Conservation (phyloP, 2,329 filamentous ascomycete species). For the Endocalyx cinctus region DNA sequence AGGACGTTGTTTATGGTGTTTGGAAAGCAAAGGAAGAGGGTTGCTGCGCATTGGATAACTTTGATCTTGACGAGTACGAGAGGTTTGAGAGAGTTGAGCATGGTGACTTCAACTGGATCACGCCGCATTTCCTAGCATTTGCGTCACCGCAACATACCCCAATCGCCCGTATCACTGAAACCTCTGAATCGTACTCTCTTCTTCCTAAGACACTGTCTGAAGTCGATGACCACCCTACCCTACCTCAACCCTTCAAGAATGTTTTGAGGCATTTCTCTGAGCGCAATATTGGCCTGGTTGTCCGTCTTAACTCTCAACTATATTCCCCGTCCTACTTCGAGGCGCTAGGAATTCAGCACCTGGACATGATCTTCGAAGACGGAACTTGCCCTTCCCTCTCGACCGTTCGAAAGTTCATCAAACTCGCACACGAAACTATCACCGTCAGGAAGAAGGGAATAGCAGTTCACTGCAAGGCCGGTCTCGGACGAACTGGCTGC, state of each 20-base stretch:
- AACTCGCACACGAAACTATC: slow-evolving; percentile 91
- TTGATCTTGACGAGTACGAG: slow-evolving; percentile 96
- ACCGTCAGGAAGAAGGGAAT: slow-evolving; percentile 87
- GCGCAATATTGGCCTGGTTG: slow-evolving; percentile 85
- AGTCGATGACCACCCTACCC: slow-evolving; percentile 62
- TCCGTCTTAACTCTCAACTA: slow-evolving; percentile 89
- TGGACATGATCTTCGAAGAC: slow-evolving; percentile 99
- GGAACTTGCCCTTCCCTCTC: slow-evolving; percentile 88
- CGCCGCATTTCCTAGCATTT: slow-evolving; percentile 90
- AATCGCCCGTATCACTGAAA: slow-evolving; percentile 64
- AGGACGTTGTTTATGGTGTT: slow-evolving; percentile 96
- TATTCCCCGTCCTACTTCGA: slow-evolving; percentile 98
- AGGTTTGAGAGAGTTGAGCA: slow-evolving; percentile 93
- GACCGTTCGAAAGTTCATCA: slow-evolving; percentile 92
- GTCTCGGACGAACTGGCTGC: slow-evolving; percentile 90
- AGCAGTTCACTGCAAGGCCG: slow-evolving; percentile 97
- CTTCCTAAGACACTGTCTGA: slow-evolving; percentile 74
- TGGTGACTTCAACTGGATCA: slow-evolving; percentile 99
- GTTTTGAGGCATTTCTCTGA: slow-evolving; percentile 85
- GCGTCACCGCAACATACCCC: slow-evolving; percentile 87
- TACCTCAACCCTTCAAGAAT: slow-evolving; percentile 91
- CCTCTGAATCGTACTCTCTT: slow-evolving; percentile 67
- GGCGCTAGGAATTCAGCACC: slow-evolving; percentile 86
- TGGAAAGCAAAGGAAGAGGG: slow-evolving; percentile 98
- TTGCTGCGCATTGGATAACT: slow-evolving; percentile 85